A percentile compares a stretch with the other conserved stretches of the same genome.
These are phyloP conservation scores for Metschnikowia vanudenii DNA, from an alignment of 805 yeast species.

Conservation along the genomic window DNA sequence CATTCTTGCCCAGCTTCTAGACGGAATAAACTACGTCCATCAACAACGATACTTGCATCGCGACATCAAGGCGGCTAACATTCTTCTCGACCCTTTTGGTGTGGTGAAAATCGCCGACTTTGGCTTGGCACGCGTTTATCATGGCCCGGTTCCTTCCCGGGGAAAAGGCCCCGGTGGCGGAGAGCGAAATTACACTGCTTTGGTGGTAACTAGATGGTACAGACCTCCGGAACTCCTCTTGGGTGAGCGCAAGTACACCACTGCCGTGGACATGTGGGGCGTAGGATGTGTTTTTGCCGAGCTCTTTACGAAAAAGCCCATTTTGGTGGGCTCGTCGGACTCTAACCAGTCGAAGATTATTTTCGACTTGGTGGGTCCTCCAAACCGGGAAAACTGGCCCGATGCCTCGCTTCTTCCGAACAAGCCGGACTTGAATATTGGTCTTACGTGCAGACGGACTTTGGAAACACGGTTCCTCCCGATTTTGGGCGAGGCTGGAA, in stretches of 20 bases:
- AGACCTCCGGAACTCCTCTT: slow-evolving; percentile 90
- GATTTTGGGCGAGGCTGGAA: slow-evolving; percentile 45
- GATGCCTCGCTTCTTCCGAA: slow-evolving; percentile 58
- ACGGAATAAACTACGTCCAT: slow-evolving; percentile 83
- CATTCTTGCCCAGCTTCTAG: slow-evolving; percentile 71
- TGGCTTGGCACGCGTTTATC: slow-evolving; percentile 81
- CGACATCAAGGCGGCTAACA: slow-evolving; percentile 96
- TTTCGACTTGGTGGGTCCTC: slow-evolving; percentile 81
- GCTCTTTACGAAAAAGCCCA: slow-evolving; percentile 76
- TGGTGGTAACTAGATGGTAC: slow-evolving; percentile 96
- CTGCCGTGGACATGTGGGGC: slow-evolving; percentile 98
- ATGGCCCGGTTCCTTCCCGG: slow-evolving; percentile 56
- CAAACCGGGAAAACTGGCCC: slow-evolving; percentile 61
- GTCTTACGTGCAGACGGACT: slow-evolving; percentile 46
- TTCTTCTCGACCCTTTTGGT: slow-evolving; percentile 74
- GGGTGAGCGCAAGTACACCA: slow-evolving; percentile 83
- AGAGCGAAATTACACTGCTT: slow-evolving; percentile 49
- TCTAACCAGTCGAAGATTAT: slow-evolving; percentile 82
- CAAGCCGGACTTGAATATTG: slow-evolving; percentile 43
- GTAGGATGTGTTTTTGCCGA: slow-evolving; percentile 95
- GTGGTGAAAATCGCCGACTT: slow-evolving; percentile 89
- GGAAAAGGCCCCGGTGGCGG: slow-evolving; percentile 61
- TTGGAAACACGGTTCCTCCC: slow-evolving; percentile 49
- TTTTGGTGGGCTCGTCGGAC: slow-evolving; percentile 82
- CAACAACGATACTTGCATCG: slow-evolving; percentile 62